Base-by-base conservation (phyloP, 805 yeast genomes). In the Saccharomyces cerevisiae region DNA sequence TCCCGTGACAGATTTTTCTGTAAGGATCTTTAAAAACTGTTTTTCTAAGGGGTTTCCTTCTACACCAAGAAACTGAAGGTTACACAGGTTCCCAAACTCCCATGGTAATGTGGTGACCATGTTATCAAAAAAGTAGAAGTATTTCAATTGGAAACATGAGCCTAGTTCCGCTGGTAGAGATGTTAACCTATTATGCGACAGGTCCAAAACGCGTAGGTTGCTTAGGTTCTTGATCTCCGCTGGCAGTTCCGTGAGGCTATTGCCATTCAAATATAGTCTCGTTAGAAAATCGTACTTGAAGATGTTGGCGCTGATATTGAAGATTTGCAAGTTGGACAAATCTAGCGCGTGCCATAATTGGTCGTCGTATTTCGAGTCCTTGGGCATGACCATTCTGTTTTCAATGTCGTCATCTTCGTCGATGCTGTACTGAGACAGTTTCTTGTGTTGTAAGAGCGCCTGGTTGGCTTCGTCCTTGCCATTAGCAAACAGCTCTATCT, bases 341-440 rank as follows among this genome's bases (percentile, higher is more conserved):
- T 94, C 99, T 59, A 94, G 75, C 5, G 91, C 92, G 52, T 95
- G 87, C 99, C 99, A 94, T 66, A 87, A 79, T 72, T 91, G 97
- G 56, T 84, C 85, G 41, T 86, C 82, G 57, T 61, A 63, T 48
- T 69, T 62, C 24, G 62, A 51, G 49, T 59, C 58, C 47, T 56
- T 55, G 30, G 61, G 62, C 21, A 61, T 61, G 41, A 55, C 48
- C 57, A 60, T 56, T 47, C 62, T 59, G 50, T 60, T 53, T 49
- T 63, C 70, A 49, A 53, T 65, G 62, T 85, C 88, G 59, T 83
- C 87, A 56, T 77, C 79, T 53, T 73, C 74, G 52, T 74, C 75
- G 27, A 69, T 69, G 51, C 73, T 71, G 51, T 64, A 69, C 53
- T 73, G 76, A 4, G 77, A 69, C 29, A 69, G 59, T 59, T 75